A percentile compares a stretch with the other conserved stretches of the same genome.
These are phyloP conservation scores for Rhizopus arrhizus DNA, from an alignment of 371 early-diverging fungal genomes.

Conservation along the genomic window DNA sequence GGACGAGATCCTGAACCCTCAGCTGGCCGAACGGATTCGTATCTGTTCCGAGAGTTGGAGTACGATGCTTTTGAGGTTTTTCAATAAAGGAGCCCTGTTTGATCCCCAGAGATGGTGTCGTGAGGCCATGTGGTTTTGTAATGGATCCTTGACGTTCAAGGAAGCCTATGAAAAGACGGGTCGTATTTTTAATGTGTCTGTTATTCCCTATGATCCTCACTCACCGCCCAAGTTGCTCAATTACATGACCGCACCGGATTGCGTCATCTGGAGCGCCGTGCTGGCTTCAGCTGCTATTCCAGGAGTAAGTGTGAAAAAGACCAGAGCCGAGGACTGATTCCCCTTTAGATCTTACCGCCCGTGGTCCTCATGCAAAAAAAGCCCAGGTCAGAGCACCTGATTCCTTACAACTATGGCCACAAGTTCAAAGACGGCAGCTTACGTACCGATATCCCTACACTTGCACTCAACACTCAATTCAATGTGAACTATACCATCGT, in stretches of 20 bases:
- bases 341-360: slow-evolving; percentile 69
- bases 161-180: slow-evolving; percentile 91
- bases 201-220: slow-evolving; percentile 78
- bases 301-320: slow-evolving; percentile 36
- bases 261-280: slow-evolving; percentile 83
- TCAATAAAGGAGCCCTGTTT: slow-evolving; percentile 63
- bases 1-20: slow-evolving; percentile 63
- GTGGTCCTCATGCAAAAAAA: slow-evolving; percentile 81
- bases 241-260: slow-evolving; percentile 88
- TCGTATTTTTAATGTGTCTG: slow-evolving; percentile 83
- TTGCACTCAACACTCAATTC: slow-evolving; percentile 74
- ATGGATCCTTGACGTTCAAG: slow-evolving; percentile 85
- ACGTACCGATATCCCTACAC: slow-evolving; percentile 82
- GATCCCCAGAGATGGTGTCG: slow-evolving; percentile 75
- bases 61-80: slow-evolving; percentile 32
- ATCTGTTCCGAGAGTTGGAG: slow-evolving; percentile 61
- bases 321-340: background rate
- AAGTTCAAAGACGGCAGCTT: slow-evolving; percentile 90
- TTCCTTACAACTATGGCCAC: slow-evolving; percentile 79
- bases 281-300: slow-evolving; percentile 57
- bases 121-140: slow-evolving; percentile 72
- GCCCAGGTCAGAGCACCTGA: slow-evolving; percentile 57
- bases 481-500: slow-evolving; percentile 90
- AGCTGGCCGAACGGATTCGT: slow-evolving; percentile 59
- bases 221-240: slow-evolving; percentile 83